Percentiles rank a stretch among this genome's conserved stretches.
Evolutionary conservation across 768 basidiomycete species (phyloP).

Genomic region (Rhizopogon sp.): DNA sequence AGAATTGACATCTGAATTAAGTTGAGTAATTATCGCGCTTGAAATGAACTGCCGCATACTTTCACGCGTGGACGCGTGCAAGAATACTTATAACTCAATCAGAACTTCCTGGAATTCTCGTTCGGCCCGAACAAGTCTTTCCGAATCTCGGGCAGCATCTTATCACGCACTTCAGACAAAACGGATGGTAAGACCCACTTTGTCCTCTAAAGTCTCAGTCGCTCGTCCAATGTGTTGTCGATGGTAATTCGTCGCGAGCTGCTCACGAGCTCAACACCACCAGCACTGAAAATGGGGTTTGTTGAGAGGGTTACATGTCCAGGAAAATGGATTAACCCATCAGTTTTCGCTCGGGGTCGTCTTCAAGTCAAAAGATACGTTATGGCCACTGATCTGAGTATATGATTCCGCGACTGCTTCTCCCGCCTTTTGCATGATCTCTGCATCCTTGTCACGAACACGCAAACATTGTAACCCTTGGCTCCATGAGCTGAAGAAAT

Average conservation of each 20-base stretch:
- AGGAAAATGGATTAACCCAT: conserved; percentile 34
- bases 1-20: too few species aligned
- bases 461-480: conserved; percentile 52
- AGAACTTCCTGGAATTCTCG: conserved; percentile 83
- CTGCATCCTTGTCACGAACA: conserved; percentile 63
- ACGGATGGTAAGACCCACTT: conserved; percentile 42
- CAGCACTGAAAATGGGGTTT: conserved; percentile 47
- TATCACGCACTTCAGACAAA: conserved; percentile 23
- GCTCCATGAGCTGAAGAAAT: conserved; percentile 79
- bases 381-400: conserved; percentile 71
- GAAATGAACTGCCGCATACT: too few species aligned
- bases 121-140: conserved; percentile 86
- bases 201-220: conserved; percentile 86
- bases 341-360: conserved; percentile 60
- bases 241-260: conserved; percentile 78
- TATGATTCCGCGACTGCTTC: conserved; percentile 61
- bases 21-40: too few species aligned
- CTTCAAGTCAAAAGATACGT: conserved; percentile 54
- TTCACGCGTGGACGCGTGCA: too few species aligned
- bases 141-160: conserved; percentile 95
- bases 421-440: conserved; percentile 56
- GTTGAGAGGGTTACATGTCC: background rate
- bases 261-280: conserved; percentile 76
- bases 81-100: conserved; percentile 11
- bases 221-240: conserved; percentile 93